A percentile compares a stretch with the other conserved stretches of the same genome.
phyloP scores from a whole-genome alignment of 2,329 filamentous ascomycete genomes.

The Hypoxylon sp. region DNA sequence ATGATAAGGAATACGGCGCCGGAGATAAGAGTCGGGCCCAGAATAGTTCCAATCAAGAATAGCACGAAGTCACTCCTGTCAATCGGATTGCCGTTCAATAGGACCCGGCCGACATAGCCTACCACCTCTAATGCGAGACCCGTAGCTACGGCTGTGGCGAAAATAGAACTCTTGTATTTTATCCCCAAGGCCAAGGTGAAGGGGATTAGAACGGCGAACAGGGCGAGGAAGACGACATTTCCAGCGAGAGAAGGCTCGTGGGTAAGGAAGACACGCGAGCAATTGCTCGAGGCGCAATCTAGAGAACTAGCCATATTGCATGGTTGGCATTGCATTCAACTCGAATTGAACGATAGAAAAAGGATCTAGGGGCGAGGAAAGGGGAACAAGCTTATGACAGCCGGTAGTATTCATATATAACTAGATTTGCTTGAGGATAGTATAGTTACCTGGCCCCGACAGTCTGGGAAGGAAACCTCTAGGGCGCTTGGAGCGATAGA shows the following conservation, averaged over 20 bases:
- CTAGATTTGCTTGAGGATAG: slow-evolving; percentile 22
- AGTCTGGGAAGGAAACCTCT: slow-evolving; percentile 23
- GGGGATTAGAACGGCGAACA: slow-evolving; percentile 60
- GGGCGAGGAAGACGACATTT: slow-evolving; percentile 59
- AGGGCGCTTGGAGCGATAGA: slow-evolving; percentile 21
- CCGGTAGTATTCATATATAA: slow-evolving; percentile 27
- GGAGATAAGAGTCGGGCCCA: slow-evolving; percentile 64
- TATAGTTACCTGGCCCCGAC: slow-evolving; percentile 15
- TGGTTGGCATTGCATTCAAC: slow-evolving; percentile 36
- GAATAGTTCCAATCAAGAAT: slow-evolving; percentile 62
- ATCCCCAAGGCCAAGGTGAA: slow-evolving; percentile 57
- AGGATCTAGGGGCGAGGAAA: neutral
- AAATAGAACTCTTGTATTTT: slow-evolving; percentile 58
- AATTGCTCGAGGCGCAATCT: slow-evolving; percentile 43
- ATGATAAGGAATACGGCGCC: slow-evolving; percentile 62
- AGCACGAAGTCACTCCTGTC: slow-evolving; percentile 60
- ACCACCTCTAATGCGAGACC: slow-evolving; percentile 62
- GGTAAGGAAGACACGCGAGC: slow-evolving; percentile 54
- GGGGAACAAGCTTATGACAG: neutral
- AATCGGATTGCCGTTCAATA: slow-evolving; percentile 57
- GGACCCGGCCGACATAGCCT: slow-evolving; percentile 63
- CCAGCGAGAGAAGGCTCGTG: slow-evolving; percentile 58
- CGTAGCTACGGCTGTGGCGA: slow-evolving; percentile 58
- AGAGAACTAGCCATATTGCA: slow-evolving; percentile 46
- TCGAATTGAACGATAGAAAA: slow-evolving; percentile 12